Conservation (phyloP, 371 early-diverging fungal genomes). For the Synchytrium microbalum region DNA sequence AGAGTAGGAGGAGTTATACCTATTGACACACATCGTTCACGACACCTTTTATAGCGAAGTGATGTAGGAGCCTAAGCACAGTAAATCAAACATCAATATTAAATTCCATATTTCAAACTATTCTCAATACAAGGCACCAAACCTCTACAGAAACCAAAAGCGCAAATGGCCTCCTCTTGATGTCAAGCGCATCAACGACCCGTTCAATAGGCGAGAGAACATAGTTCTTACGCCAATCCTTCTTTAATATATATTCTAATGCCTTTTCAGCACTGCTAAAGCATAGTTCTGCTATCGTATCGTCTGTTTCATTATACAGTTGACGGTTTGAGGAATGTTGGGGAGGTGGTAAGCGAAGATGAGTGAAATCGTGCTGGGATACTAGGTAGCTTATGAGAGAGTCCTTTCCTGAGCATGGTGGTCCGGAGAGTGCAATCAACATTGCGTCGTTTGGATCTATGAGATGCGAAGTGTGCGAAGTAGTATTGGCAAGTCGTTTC, state of each 20-base stretch:
- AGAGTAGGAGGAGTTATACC: constrained; percentile 12
- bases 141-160: constrained; percentile 75
- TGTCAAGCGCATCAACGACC: constrained; percentile 16
- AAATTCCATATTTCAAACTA: constrained; percentile 58
- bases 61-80: constrained; percentile 15
- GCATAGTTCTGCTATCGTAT: no score
- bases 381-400: constrained; percentile 56
- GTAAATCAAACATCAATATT: constrained; percentile 27
- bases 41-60: constrained; percentile 3
- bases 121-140: no score
- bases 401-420: constrained; percentile 64
- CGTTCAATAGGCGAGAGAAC: constrained; percentile 58
- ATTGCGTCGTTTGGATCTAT: no score
- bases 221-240: constrained; percentile 58
- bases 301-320: no score
- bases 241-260: background rate
- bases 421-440: constrained; percentile 40
- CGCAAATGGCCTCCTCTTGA: constrained; percentile 81
- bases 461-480: no score
- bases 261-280: background rate
- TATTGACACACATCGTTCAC: background rate
- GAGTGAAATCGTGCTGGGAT: constrained; percentile 40
- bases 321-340: background rate
- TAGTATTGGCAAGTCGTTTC: no score
- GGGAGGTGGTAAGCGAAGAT: background rate